Conservation (phyloP, 176 grass and related monocot genomes). For the Tillandsia fasciculata region DNA sequence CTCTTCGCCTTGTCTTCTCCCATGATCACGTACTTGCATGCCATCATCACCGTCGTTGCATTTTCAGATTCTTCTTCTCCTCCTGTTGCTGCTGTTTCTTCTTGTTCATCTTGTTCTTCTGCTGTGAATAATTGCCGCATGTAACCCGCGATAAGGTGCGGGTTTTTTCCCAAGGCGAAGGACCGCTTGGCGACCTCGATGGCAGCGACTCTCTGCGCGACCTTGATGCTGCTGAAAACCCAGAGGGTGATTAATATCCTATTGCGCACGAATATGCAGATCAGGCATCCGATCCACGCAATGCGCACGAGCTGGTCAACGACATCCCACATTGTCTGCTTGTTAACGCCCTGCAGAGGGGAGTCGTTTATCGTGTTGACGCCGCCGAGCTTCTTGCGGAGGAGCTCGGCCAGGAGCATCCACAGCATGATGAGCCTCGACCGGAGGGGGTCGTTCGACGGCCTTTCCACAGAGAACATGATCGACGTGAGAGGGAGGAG, state of each 20-base stretch:
- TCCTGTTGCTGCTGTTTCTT: too few species aligned
- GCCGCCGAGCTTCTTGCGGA: constrained; percentile 46
- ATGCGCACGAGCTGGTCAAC: constrained; percentile 45
- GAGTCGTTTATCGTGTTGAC: constrained; percentile 18
- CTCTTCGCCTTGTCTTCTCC: constrained; percentile 35
- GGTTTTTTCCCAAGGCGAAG: constrained; percentile 22
- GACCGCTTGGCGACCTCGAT: constrained; percentile 37
- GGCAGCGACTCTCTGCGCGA: constrained; percentile 35
- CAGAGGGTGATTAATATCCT: constrained; percentile 43
- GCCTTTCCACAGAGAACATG: constrained; percentile 18
- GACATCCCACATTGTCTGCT: constrained; percentile 13
- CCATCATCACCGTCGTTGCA: background rate
- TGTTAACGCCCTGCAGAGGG: constrained; percentile 24
- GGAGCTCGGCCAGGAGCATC: constrained; percentile 46
- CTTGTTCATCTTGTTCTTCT: too few species aligned
- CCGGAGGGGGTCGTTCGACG: constrained; percentile 22
- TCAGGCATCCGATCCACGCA: constrained; percentile 47
- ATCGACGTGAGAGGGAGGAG: constrained; percentile 45
- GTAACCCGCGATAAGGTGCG: constrained; percentile 35
- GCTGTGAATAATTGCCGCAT: constrained; percentile 29
- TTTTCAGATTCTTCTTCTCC: too few species aligned
- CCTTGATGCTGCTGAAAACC: constrained; percentile 42
- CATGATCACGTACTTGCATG: constrained; percentile 23
- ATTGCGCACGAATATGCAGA: too few species aligned
- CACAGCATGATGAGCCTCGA: constrained; percentile 34